Evolutionary conservation across 108 stramenopile genomes (phyloP), one percentile per base, ranked within the genome.

Genomic region (Ochromonas danica): DNA sequence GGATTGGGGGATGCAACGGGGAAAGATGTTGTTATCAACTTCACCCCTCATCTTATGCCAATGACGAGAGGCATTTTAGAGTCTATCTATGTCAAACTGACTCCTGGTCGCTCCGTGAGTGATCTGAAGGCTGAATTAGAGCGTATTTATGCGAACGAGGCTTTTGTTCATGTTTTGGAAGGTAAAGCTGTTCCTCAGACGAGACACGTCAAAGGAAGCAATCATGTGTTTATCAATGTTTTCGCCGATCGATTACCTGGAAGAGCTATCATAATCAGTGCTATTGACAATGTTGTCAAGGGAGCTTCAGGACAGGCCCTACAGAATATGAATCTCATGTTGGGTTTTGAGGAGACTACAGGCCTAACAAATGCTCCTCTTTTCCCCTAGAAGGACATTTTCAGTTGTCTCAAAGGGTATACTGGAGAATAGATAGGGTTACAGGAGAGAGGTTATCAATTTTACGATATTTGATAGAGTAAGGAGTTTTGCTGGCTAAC

Each of bases 281-380:
- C 82, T 61, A 85, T 88, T 42, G 88, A 88, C 82, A 88, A 88
- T 86, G 79, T 88, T 28, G 79, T 82, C 41, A 87, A 87, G n/a
- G 82, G 82, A 81, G 85, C 85, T 30, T 82, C 81, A 27, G 85
- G 85, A 0, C 85, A 85, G 71, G 85, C 85, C 36, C 61, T 85
- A 41, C 85, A 85, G 78, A 85, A 85, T 71, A 84, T 85, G 83
- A 85, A 85, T 35, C 81, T 85, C 25, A 78, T 85, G 33, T 82
- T 82, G n/a, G 85, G 81, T 43, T 71, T 75, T 3, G 82, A 82
- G 33, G 84, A 85, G 39, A 42, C 57, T 0, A 77, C 62, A 39
- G 84, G 82, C 70, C 25, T 85, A 6, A 71, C 51, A 80, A 40
- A 61, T 39, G 82, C 84, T 42, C 84, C 84, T 17, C 74, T 85